Conservation (phyloP, 2,329 filamentous ascomycete species). For the Scedosporium boydii region DNA sequence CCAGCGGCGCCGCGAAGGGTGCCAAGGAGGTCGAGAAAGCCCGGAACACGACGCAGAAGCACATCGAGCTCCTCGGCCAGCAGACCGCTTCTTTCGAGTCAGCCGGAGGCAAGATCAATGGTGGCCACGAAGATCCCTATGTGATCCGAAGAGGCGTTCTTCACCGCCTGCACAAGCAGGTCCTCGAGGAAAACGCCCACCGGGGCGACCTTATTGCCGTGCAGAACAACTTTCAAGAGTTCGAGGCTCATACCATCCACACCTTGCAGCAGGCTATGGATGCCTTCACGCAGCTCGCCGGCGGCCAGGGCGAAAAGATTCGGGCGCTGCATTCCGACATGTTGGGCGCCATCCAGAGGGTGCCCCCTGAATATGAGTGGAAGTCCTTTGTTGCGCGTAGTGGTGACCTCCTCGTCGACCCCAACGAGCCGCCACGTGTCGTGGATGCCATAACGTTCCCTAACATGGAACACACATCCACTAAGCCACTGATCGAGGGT, state of each 20-base stretch:
- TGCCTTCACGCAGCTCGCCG: conserved; percentile 72
- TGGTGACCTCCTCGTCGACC: conserved; percentile 64
- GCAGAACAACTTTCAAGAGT: conserved; percentile 81
- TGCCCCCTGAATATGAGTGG: conserved; percentile 88
- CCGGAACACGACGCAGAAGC: conserved; percentile 78
- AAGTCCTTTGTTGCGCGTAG: conserved; percentile 69
- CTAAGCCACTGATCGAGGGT: conserved; percentile 77
- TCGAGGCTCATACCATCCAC: conserved; percentile 77
- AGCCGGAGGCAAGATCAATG: conserved; percentile 54
- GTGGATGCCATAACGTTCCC: conserved; percentile 72
- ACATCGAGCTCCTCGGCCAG: conserved; percentile 87
- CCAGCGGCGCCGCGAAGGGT: conserved; percentile 68
- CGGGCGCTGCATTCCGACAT: conserved; percentile 79
- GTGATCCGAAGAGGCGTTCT: conserved; percentile 72
- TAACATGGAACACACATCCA: conserved; percentile 76
- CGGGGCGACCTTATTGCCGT: conserved; percentile 82
- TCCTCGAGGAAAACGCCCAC: conserved; percentile 93
- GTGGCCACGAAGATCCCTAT: conserved; percentile 75
- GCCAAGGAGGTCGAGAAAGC: conserved; percentile 90
- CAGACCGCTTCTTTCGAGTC: conserved; percentile 75
- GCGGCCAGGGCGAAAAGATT: conserved; percentile 72
- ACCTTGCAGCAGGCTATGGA: conserved; percentile 75
- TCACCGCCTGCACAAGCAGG: conserved; percentile 80
- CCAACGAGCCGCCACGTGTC: conserved; percentile 61
- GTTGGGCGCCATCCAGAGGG: conserved; percentile 62